Evolutionary conservation across 495 filamentous ascomycete genomes (phyloP).

Genomic region (Daldinia loculata): DNA sequence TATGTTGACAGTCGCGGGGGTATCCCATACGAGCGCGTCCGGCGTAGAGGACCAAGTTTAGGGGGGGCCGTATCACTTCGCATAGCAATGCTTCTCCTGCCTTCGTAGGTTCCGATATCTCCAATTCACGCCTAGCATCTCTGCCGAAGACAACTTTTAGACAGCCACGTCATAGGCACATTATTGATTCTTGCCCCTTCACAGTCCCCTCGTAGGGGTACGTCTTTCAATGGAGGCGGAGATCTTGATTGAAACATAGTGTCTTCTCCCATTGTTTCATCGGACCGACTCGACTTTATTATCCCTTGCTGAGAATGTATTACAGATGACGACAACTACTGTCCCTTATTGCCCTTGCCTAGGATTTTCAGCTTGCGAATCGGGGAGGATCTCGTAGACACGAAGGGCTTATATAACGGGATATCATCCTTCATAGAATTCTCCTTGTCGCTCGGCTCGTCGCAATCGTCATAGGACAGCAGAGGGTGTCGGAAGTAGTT

Average conservation of each 20-base stretch:
- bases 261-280: not conserved
- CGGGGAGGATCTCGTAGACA: not conserved
- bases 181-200: not conserved
- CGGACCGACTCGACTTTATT: not conserved
- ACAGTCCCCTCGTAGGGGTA: not conserved
- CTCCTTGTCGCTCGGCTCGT: not conserved
- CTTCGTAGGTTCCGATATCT: not conserved
- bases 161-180: not conserved
- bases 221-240: not conserved
- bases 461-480: not conserved
- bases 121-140: not conserved
- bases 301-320: not conserved
- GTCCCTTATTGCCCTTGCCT: not conserved
- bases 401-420: not conserved
- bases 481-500: not conserved
- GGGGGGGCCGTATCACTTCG: not conserved
- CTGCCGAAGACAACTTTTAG: not conserved
- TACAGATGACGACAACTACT: not conserved
- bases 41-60: not conserved
- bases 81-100: not conserved
- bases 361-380: not conserved
- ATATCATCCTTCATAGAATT: not conserved
- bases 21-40: not conserved
- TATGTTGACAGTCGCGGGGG: too few species aligned
- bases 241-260: not conserved